phyloP scores from a whole-genome alignment of 1,284 basidiomycete genomes.

The Puccinia novopanici region DNA sequence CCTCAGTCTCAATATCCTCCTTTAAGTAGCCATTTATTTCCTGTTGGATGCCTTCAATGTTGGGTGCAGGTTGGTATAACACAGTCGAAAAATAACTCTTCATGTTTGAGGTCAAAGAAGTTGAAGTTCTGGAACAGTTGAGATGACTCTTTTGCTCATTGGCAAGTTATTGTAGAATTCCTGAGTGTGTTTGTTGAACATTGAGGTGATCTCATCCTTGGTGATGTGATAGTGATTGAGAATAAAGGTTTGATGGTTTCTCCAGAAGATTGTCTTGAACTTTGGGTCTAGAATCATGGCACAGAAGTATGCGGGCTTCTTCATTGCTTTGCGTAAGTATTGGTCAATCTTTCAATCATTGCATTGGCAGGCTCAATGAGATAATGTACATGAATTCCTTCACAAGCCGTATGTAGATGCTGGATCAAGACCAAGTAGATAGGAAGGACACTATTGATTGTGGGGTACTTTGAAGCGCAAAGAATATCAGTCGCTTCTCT shows the following conservation, averaged over 20 bases:
- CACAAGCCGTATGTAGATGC: neutral
- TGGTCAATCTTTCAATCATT: neutral
- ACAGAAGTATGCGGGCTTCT: neutral
- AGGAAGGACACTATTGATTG: neutral
- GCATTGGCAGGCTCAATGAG: neutral
- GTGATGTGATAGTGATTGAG: neutral
- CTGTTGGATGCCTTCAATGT: neutral
- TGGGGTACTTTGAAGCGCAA: neutral
- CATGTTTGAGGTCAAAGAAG: neutral
- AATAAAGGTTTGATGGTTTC: neutral
- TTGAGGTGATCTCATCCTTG: neutral
- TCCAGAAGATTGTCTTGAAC: slow-evolving; percentile 19
- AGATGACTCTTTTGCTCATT: too few species aligned
- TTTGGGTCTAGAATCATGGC: slow-evolving; percentile 11
- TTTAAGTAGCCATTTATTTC: neutral
- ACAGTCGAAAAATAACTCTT: neutral
- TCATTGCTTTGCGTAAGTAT: neutral
- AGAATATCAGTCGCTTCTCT: neutral
- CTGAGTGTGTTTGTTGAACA: neutral
- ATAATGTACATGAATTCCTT: neutral
- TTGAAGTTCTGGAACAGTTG: too few species aligned
- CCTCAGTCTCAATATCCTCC: neutral
- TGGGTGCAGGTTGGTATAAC: neutral
- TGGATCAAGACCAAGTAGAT: neutral
- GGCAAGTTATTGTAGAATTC: neutral